A percentile compares a stretch with the other conserved stretches of the same genome.
These are phyloP conservation scores for Sanghuangporus weigelae DNA, from an alignment of 1,284 basidiomycete species.

Conservation along the genomic window DNA sequence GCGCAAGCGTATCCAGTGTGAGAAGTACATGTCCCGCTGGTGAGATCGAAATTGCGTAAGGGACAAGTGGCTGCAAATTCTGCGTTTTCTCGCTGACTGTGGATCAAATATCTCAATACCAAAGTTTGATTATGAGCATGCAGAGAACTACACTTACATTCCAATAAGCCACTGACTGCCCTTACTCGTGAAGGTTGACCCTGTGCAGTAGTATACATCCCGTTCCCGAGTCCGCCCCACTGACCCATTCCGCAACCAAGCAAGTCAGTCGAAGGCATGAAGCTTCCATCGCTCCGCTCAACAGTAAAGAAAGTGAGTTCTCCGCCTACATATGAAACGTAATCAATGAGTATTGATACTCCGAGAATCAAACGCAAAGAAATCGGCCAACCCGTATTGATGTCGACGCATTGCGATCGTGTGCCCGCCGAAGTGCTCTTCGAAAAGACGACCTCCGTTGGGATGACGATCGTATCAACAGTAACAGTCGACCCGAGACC, in stretches of 20 bases:
- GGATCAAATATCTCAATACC: not conserved
- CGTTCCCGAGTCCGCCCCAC: slow-evolving; percentile 84
- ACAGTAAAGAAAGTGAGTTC: slow-evolving; percentile 78
- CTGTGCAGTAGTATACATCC: slow-evolving; percentile 71
- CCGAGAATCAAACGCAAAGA: slow-evolving; percentile 11
- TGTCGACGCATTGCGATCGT: slow-evolving; percentile 54
- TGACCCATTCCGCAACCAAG: slow-evolving; percentile 82
- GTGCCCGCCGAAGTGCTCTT: slow-evolving; percentile 50
- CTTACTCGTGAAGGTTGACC: slow-evolving; percentile 72
- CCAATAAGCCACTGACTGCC: slow-evolving; percentile 77
- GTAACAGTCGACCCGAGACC: slow-evolving; percentile 72
- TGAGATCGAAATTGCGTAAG: slow-evolving; percentile 67
- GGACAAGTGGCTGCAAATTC: slow-evolving; percentile 61
- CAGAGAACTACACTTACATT: slow-evolving; percentile 53
- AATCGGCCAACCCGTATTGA: slow-evolving; percentile 56
- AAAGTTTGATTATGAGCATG: not conserved
- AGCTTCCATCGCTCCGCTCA: slow-evolving; percentile 44
- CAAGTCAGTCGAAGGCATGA: slow-evolving; percentile 55
- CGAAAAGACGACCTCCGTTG: slow-evolving; percentile 81
- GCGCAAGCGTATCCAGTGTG: slow-evolving; percentile 60
- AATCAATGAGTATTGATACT: not conserved
- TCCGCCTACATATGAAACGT: slow-evolving; percentile 44
- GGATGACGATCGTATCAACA: slow-evolving; percentile 72
- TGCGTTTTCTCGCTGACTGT: slow-evolving; percentile 65
- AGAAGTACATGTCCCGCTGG: slow-evolving; percentile 77